Conservation (phyloP, 2,329 filamentous ascomycete species). For the Thielaviopsis euricoi region DNA sequence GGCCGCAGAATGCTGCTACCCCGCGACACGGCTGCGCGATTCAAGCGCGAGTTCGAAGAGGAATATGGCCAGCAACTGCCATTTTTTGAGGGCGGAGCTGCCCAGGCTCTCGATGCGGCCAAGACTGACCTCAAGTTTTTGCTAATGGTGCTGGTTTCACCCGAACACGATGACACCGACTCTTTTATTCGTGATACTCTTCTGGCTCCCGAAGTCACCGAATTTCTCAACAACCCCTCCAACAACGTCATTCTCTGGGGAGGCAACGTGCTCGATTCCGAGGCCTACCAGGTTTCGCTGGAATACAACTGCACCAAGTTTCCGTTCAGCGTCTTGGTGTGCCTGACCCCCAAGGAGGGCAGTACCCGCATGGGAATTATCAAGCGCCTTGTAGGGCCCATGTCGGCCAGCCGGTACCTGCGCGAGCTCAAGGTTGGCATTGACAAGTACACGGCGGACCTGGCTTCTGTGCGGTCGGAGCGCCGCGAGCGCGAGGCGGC, state of each 20-base stretch:
- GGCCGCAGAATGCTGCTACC: conserved; percentile 65
- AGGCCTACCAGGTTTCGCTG: conserved; percentile 83
- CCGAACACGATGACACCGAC: conserved; percentile 85
- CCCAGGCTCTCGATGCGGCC: conserved; percentile 75
- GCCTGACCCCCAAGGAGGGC: conserved; percentile 71
- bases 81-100: conserved; percentile 79
- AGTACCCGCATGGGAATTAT: conserved; percentile 83
- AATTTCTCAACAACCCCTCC: conserved; percentile 55
- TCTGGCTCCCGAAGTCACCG: conserved; percentile 54
- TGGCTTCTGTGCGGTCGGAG: conserved; percentile 59
- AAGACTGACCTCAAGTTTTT: conserved; percentile 87
- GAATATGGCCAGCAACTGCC: conserved; percentile 63
- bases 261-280: conserved; percentile 80
- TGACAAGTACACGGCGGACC: conserved; percentile 55
- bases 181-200: conserved; percentile 71
- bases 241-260: conserved; percentile 84
- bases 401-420: conserved; percentile 53
- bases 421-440: conserved; percentile 60
- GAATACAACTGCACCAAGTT: conserved; percentile 84
- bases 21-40: conserved; percentile 72
- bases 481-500: conserved; percentile 65
- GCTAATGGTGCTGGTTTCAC: conserved; percentile 72
- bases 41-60: conserved; percentile 88
- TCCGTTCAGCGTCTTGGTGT: conserved; percentile 73
- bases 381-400: conserved; percentile 58